Conservation (phyloP, 2,329 filamentous ascomycete species). For the Colletotrichum sublineola region DNA sequence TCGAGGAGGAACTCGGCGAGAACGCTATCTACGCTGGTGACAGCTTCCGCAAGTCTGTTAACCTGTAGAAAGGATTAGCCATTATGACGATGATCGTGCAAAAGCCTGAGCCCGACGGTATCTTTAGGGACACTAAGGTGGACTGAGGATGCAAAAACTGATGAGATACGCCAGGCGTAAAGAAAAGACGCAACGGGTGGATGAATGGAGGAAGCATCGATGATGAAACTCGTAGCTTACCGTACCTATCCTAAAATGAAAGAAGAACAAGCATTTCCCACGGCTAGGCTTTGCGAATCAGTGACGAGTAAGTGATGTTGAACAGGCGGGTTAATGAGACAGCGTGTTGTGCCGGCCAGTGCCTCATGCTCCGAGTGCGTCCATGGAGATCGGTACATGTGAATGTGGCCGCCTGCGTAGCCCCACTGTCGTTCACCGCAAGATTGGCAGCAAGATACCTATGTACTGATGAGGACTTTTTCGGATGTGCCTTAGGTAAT, state of each 20-base stretch:
- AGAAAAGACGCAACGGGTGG: conserved; percentile 34
- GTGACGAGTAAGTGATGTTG: background rate
- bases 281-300: background rate
- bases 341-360: background rate
- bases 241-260: conserved; percentile 26
- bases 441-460: conserved; percentile 7
- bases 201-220: conserved; percentile 30
- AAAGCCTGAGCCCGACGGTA: conserved; percentile 1
- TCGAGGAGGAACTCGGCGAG: conserved; percentile 97
- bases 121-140: background rate
- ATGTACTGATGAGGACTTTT: background rate
- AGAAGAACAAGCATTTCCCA: conserved; percentile 20
- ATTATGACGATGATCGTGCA: conserved; percentile 15
- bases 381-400: conserved; percentile 5
- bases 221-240: conserved; percentile 40
- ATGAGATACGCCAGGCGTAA: conserved; percentile 36
- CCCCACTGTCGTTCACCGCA: conserved; percentile 25
- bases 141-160: conserved; percentile 23
- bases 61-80: conserved; percentile 72
- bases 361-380: background rate
- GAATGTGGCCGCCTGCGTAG: background rate
- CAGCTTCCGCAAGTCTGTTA: conserved; percentile 92
- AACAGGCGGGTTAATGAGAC: background rate
- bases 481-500: conserved; percentile 8
- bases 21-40: conserved; percentile 92